These are phyloP conservation scores for Ascochyta viciae-villosae DNA, from an alignment of 2,329 filamentous ascomycete species.

Conservation along the genomic window DNA sequence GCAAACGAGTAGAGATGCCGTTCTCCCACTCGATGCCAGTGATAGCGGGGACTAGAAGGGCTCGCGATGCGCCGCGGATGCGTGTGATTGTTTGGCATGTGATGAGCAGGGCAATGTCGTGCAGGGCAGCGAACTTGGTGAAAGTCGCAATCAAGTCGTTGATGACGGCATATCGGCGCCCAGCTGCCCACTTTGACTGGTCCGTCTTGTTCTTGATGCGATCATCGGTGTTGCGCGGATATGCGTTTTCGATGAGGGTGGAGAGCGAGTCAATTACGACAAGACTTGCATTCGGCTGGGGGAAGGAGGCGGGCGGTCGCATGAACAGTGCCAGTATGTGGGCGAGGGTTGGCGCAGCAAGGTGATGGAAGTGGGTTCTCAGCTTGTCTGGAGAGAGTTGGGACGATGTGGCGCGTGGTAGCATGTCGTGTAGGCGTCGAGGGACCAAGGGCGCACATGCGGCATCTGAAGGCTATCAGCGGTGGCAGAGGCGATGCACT, in stretches of 20 bases:
- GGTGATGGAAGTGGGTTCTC: conserved; percentile 67
- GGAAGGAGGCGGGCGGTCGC: conserved; percentile 68
- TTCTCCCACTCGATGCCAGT: conserved; percentile 82
- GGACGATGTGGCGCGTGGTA: conserved; percentile 36
- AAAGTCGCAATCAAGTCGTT: conserved; percentile 67
- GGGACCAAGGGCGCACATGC: conserved; percentile 58
- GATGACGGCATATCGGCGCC: conserved; percentile 66
- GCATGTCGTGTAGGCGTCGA: conserved; percentile 57
- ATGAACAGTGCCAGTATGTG: conserved; percentile 76
- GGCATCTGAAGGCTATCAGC: conserved; percentile 53
- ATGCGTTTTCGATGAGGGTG: conserved; percentile 76
- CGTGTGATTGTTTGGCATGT: conserved; percentile 84
- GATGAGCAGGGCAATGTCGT: conserved; percentile 75
- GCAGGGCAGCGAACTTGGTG: conserved; percentile 75
- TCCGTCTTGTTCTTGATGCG: conserved; percentile 54
- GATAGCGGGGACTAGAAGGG: conserved; percentile 77
- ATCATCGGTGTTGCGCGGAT: conserved; percentile 64
- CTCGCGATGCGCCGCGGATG: conserved; percentile 70
- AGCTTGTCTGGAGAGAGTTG: conserved; percentile 36
- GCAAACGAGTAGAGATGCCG: conserved; percentile 74
- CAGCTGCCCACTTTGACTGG: conserved; percentile 56
- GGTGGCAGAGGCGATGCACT: conserved; percentile 7
- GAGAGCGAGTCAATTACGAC: conserved; percentile 82
- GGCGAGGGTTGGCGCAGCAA: conserved; percentile 64
- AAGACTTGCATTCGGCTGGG: conserved; percentile 69